Percentiles rank a stretch among this genome's conserved stretches.
Evolutionary conservation across 805 yeast genomes (phyloP).

Genomic region (Isabelozyma pseudorhagii): DNA sequence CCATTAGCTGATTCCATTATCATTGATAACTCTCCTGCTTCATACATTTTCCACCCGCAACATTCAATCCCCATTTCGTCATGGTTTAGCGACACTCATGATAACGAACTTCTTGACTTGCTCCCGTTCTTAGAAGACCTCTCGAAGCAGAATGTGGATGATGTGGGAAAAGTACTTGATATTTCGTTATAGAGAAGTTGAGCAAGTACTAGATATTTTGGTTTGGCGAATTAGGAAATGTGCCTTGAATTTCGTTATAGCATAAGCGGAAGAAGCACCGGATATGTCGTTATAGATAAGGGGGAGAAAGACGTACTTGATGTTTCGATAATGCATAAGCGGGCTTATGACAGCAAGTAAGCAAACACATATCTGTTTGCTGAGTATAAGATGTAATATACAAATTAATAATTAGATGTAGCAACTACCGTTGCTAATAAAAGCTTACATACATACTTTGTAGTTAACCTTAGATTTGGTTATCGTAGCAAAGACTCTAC

Average conservation of each 20-base stretch:
- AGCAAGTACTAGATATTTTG: conserved; percentile 78
- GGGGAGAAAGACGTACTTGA: conserved; percentile 66
- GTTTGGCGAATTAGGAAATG: conserved; percentile 76
- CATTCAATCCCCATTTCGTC: conserved; percentile 96
- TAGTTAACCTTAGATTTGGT: neutral
- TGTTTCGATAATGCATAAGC: conserved; percentile 45
- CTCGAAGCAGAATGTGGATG: conserved; percentile 68
- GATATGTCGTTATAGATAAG: conserved; percentile 56
- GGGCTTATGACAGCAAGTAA: neutral
- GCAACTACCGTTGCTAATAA: neutral
- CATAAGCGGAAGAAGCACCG: conserved; percentile 65
- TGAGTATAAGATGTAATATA: neutral
- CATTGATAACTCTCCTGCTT: conserved; percentile 96
- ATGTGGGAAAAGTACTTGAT: conserved; percentile 83
- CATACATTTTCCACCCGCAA: conserved; percentile 96
- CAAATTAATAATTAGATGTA: neutral
- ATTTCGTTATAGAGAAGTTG: conserved; percentile 70
- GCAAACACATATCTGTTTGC: neutral
- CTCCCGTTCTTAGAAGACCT: conserved; percentile 88
- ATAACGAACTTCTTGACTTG: conserved; percentile 88
- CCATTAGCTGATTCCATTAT: conserved; percentile 83
- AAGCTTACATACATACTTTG: neutral
- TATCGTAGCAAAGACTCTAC: neutral
- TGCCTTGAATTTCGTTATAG: conserved; percentile 69
- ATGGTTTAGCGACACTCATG: conserved; percentile 98